Evolutionary conservation across 129 eudicot species (phyloP).

Genomic region (Mikania micrantha): DNA sequence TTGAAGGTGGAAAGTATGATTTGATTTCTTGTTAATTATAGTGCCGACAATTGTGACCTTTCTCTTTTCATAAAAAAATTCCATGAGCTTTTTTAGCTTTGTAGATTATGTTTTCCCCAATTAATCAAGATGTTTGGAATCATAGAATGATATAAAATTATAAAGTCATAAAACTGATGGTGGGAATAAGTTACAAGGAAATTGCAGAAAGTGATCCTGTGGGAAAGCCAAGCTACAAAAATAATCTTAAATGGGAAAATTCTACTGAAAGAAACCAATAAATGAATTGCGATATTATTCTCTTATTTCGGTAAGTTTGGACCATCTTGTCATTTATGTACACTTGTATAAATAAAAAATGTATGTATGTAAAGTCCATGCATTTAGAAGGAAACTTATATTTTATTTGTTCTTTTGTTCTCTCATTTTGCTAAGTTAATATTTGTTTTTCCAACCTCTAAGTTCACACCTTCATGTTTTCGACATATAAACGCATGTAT

Average conservation of each 20-base stretch:
- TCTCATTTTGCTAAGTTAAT: constrained; percentile 13
- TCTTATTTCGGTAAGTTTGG: constrained; percentile 7
- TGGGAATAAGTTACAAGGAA: constrained; percentile 6
- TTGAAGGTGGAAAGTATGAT: too few species aligned
- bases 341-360: not conserved
- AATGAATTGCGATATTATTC: constrained; percentile 7
- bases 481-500: not conserved
- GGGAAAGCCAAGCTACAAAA: constrained; percentile 19
- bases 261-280: constrained; percentile 9
- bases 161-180: not conserved
- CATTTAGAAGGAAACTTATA: not conserved
- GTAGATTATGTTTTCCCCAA: not conserved
- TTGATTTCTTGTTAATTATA: too few species aligned
- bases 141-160: not conserved
- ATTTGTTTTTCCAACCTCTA: not conserved
- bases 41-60: constrained; percentile 10
- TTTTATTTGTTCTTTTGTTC: constrained; percentile 7
- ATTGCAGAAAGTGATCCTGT: constrained; percentile 11
- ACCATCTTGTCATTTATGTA: constrained; percentile 7
- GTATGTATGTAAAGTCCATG: not conserved
- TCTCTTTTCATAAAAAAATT: constrained; percentile 5
- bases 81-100: constrained; percentile 1
- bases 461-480: constrained; percentile 5
- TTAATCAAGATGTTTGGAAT: constrained; percentile 18
- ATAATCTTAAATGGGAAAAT: constrained; percentile 1